A percentile compares a stretch with the other conserved stretches of the same genome.
Conservation (phyloP, 257 asterid species). For the Solanum paucissectum region DNA sequence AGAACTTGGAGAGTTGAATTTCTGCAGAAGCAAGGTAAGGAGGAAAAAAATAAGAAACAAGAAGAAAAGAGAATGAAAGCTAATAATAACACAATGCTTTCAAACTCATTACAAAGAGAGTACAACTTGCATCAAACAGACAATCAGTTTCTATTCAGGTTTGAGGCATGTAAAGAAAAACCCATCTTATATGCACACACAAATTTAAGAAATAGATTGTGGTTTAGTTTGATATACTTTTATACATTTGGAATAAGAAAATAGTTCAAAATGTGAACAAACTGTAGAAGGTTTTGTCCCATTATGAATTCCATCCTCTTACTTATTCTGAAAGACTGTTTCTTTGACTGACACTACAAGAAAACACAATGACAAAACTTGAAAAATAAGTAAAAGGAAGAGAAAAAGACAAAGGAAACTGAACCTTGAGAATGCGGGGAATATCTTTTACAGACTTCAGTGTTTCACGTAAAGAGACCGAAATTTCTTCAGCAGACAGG, state of each 20-base stretch:
- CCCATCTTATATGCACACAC: neutral
- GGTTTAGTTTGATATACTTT: neutral
- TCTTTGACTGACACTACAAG: neutral
- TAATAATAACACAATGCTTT: neutral
- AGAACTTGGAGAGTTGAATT: slow-evolving; percentile 90
- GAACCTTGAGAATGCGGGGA: slow-evolving; percentile 82
- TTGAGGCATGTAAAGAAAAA: neutral
- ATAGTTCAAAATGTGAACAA: neutral
- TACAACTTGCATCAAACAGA: neutral
- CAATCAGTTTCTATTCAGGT: neutral
- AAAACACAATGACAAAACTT: neutral
- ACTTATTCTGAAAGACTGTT: neutral
- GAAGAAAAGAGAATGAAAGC: neutral
- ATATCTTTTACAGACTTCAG: slow-evolving; percentile 89
- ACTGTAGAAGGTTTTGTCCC: neutral
- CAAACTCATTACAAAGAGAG: neutral
- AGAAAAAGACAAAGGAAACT: slow-evolving; percentile 3
- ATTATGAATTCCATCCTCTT: neutral
- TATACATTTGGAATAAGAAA: neutral
- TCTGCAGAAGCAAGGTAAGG: slow-evolving; percentile 25
- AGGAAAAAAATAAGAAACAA: neutral
- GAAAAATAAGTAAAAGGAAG: slow-evolving; percentile 3
- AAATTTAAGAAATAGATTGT: neutral
- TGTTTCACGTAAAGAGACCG: slow-evolving; percentile 77
- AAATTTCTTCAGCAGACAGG: slow-evolving; percentile 64